Evolutionary conservation across 208 protist genomes (phyloP).

Genomic region (Crithidia acanthocephali): DNA sequence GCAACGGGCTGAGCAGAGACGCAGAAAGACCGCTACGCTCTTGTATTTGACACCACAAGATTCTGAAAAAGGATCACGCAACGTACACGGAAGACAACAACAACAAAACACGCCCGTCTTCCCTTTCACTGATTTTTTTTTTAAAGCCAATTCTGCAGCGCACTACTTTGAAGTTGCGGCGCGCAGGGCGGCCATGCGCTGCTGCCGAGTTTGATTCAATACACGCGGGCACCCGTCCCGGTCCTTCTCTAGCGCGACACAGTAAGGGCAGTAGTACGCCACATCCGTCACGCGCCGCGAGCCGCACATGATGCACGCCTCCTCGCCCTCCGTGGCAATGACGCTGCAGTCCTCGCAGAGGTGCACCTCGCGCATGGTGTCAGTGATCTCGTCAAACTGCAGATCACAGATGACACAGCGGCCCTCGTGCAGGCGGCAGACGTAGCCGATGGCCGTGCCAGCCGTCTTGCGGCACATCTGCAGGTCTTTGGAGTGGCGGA

Average conservation of each 20-base stretch:
- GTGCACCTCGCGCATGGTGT: slow-evolving; percentile 80
- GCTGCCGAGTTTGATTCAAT: slow-evolving; percentile 75
- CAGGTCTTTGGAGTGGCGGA: slow-evolving; percentile 86
- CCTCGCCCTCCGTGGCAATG: slow-evolving; percentile 61
- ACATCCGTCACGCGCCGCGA: slow-evolving; percentile 54
- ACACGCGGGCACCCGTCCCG: slow-evolving; percentile 88
- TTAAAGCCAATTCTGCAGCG: not conserved
- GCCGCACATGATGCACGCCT: slow-evolving; percentile 90
- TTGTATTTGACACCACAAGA: too few relatives aligned
- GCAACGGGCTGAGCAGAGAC: not conserved
- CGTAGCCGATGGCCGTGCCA: slow-evolving; percentile 69
- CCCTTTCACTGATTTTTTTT: not conserved
- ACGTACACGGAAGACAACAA: too few relatives aligned
- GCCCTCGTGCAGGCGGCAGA: slow-evolving; percentile 89
- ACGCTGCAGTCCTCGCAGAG: slow-evolving; percentile 91
- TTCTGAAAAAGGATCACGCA: not conserved
- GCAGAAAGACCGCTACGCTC: too few relatives aligned
- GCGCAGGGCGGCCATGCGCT: slow-evolving; percentile 60
- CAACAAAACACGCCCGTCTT: too few relatives aligned
- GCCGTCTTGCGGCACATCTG: slow-evolving; percentile 91
- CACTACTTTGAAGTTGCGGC: slow-evolving; percentile 29
- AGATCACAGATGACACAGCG: slow-evolving; percentile 91
- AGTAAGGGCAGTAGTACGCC: slow-evolving; percentile 92
- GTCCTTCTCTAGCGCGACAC: slow-evolving; percentile 88
- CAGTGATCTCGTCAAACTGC: slow-evolving; percentile 72